A percentile compares a stretch with the other conserved stretches of the same genome.
Evolutionary conservation across 78 protist species (phyloP).

Genomic region (Mantamonas sphyraenae): DNA sequence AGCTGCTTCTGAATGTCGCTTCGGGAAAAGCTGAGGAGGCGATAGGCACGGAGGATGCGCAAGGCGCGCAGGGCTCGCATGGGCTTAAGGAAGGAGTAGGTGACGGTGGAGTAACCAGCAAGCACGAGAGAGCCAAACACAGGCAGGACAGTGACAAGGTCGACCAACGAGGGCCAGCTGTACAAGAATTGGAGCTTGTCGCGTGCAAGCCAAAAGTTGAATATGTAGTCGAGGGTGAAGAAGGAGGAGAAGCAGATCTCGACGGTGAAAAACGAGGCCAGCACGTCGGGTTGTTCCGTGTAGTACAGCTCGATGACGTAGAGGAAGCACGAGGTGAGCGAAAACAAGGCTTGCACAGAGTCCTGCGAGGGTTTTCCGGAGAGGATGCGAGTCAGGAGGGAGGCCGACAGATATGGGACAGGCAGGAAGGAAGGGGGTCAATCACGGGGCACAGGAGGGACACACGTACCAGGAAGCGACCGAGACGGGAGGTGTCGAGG

Average conservation of each 20-base stretch:
- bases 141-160: conserved; percentile 10
- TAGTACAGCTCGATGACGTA: conserved; percentile 18
- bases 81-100: neutral
- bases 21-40: neutral
- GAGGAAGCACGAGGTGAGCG: neutral
- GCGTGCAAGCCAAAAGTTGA: neutral
- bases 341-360: neutral
- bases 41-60: conserved; percentile 1
- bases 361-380: too few species aligned
- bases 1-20: neutral
- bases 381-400: too few species aligned
- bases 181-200: neutral
- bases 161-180: neutral
- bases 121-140: neutral
- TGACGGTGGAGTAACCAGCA: neutral
- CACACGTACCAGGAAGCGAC: too few species aligned
- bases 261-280: neutral
- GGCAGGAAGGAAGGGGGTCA: too few species aligned
- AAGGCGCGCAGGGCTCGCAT: conserved; percentile 4
- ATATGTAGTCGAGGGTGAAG: conserved; percentile 6
- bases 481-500: too few species aligned
- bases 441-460: too few species aligned
- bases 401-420: too few species aligned
- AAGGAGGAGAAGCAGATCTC: neutral
- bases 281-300: neutral